Conservation (phyloP, 2,329 filamentous ascomycete genomes). For the Penicillium sp. region DNA sequence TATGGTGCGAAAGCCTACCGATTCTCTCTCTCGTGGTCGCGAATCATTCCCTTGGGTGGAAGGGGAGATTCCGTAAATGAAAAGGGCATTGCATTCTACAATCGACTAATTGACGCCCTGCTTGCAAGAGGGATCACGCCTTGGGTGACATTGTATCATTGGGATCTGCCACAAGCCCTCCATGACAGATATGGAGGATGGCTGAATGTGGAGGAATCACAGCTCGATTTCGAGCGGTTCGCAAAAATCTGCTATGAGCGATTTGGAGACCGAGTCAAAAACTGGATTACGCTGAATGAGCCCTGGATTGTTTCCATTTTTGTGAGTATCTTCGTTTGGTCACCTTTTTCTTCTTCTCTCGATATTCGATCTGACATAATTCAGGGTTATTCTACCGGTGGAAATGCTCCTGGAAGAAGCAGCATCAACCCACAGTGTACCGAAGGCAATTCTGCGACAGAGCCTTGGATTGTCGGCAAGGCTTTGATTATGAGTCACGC, state of each 20-base stretch:
- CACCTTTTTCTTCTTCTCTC: too few species aligned
- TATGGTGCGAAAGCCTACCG: constrained; percentile 41
- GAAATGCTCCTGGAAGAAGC: constrained; percentile 35
- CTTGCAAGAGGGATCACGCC: constrained; percentile 49
- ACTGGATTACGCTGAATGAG: constrained; percentile 54
- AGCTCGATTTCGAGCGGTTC: constrained; percentile 50
- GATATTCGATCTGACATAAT: neutral
- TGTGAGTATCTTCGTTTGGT: neutral
- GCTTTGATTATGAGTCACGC: constrained; percentile 37
- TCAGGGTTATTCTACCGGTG: constrained; percentile 29
- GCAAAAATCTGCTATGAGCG: constrained; percentile 47
- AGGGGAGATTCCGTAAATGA: constrained; percentile 51
- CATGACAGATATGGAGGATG: constrained; percentile 46
- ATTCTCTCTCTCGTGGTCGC: constrained; percentile 55
- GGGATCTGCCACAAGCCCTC: constrained; percentile 46
- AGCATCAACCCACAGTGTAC: constrained; percentile 22
- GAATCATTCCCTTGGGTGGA: constrained; percentile 55
- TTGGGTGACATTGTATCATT: constrained; percentile 52
- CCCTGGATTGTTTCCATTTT: constrained; percentile 40
- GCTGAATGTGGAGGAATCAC: constrained; percentile 35
- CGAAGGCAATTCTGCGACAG: constrained; percentile 30
- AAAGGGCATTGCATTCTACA: constrained; percentile 52
- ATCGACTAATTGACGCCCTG: constrained; percentile 51
- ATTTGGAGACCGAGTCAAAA: constrained; percentile 47
- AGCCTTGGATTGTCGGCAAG: constrained; percentile 37